phyloP scores from a whole-genome alignment of 192 early-diverging fungal species.

The Powellomyces hirtus region DNA sequence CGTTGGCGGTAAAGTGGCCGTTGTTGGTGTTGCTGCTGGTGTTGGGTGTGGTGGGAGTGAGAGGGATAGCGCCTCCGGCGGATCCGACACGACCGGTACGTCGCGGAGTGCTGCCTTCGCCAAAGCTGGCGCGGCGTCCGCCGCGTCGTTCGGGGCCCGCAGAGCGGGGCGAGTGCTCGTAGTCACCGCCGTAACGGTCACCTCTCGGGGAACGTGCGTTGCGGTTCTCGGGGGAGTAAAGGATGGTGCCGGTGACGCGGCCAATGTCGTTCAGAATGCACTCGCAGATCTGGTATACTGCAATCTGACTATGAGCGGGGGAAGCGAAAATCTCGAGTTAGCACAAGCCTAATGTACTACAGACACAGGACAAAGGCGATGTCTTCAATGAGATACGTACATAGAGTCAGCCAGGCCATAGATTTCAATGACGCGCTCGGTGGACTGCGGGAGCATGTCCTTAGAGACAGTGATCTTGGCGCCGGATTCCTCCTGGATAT shows the following conservation, averaged over 20 bases:
- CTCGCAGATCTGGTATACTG: conserved; percentile 54
- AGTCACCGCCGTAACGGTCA: not conserved
- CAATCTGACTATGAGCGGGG: conserved; percentile 49
- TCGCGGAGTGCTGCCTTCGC: not conserved
- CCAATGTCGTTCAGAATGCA: conserved; percentile 25
- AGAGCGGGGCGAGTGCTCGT: conserved; percentile 4
- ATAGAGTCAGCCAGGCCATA: conserved; percentile 82
- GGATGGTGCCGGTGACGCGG: conserved; percentile 15
- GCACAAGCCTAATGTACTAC: not conserved
- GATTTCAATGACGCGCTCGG: conserved; percentile 90
- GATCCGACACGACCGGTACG: not conserved
- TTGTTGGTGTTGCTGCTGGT: not conserved
- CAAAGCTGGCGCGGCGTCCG: conserved; percentile 3
- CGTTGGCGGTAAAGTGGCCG: conserved; percentile 10
- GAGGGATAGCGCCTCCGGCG: conserved; percentile 22
- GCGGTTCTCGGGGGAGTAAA: conserved; percentile 24
- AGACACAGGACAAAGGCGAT: not conserved
- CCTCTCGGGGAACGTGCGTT: conserved; percentile 1
- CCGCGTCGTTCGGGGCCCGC: not conserved
- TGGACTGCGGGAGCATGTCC: conserved; percentile 91
- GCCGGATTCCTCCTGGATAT: conserved; percentile 92
- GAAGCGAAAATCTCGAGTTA: not conserved
- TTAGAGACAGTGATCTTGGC: conserved; percentile 87
- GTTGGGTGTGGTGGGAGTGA: conserved; percentile 55
- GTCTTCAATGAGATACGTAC: not conserved